Percentiles rank a stretch among this genome's conserved stretches.
Conservation (phyloP, 129 eudicot species). For the Cynara cardunculus region DNA sequence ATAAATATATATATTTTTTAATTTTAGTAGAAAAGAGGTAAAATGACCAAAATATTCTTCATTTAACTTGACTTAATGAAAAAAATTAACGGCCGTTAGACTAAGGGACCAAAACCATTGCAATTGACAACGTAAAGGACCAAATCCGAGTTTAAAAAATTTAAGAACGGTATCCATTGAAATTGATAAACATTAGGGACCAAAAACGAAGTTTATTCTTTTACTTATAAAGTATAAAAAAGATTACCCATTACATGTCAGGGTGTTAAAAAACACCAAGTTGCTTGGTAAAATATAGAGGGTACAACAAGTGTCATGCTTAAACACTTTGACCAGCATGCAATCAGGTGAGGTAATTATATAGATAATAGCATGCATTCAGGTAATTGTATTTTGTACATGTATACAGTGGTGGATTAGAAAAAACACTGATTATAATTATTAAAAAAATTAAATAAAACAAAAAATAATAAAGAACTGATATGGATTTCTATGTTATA, state of each 20-base stretch:
- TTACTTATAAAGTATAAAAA: background rate
- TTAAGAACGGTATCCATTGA: too few relatives aligned
- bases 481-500: background rate
- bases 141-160: too few relatives aligned
- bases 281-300: slow-evolving; percentile 20
- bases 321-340: slow-evolving; percentile 28
- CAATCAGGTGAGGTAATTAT: slow-evolving; percentile 25
- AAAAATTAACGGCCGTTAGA: too few relatives aligned
- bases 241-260: background rate
- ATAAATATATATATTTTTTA: too few relatives aligned
- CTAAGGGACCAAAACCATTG: too few relatives aligned
- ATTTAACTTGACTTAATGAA: too few relatives aligned
- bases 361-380: slow-evolving; percentile 11
- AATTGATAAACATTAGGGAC: too few relatives aligned
- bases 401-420: background rate
- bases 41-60: too few relatives aligned
- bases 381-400: background rate
- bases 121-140: too few relatives aligned
- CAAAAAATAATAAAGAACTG: too few relatives aligned
- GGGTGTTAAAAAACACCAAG: slow-evolving; percentile 17
- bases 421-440: background rate
- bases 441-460: background rate
- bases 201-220: too few relatives aligned
- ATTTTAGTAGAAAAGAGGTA: too few relatives aligned
- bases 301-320: slow-evolving; percentile 24